Evolutionary conservation across 2,329 filamentous ascomycete genomes (phyloP), one percentile per base, ranked within the genome.

Genomic region (Neonectria ditissima): DNA sequence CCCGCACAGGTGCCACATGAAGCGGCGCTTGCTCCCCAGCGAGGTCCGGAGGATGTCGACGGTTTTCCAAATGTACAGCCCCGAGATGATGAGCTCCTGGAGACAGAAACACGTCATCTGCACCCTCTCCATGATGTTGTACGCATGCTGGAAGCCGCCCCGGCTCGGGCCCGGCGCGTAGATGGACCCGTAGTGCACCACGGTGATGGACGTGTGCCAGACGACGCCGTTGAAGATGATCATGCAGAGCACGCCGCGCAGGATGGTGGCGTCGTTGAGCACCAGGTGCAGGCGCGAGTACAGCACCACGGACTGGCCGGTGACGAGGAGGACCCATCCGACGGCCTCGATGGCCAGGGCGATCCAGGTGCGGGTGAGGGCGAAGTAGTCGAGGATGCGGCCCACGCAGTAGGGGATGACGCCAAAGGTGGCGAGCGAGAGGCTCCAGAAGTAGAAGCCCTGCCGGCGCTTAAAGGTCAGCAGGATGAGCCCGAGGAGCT

Each of bases 261-360:
- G 78, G 9, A 83, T 74, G 2, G 75, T 75, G 5, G 80, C 55
- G 79, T 86, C 84, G 18, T 81, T 81, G 3, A 87, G 77, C 14
- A 90, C 81, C 3, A 90, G 79, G 69, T 89, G 86, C 0, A 90
- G 80, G 2, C 88, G 83, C 2, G 87, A 89, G 77, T 87, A 90
- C 2, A 90, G 78, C 1, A 90, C 87, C 8, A 89, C 68, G 0
- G 84, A 83, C 70, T 89, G 86, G 0, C 87, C 87, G 3, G 86
- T 87, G 0, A 89, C 82, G 84, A 89, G 87, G 2, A 61, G 67
- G 4, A 71, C 66, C 75, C 75, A 76, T 14, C 72, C 73, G 6
- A 67, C 45, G 14, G 69, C 68, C 20, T 71, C 70, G 2, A 72
- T 55, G 5, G 67, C 68, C 39, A 72, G 61, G 26, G 50, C 61